Conservation (phyloP, 1,284 basidiomycete genomes). For the Sporisorium exsertum region DNA sequence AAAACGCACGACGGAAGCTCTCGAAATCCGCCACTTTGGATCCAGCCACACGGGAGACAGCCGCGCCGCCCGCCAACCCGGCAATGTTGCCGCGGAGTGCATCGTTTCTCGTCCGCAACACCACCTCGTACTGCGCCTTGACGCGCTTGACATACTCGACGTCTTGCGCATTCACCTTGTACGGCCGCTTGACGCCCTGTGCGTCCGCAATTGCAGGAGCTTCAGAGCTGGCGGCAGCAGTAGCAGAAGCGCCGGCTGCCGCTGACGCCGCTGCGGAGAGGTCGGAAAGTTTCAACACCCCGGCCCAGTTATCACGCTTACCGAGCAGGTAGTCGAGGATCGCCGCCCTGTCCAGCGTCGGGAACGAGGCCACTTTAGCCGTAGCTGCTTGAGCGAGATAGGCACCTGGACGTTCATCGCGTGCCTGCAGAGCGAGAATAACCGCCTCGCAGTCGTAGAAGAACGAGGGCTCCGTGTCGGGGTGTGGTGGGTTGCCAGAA, state of each 20-base stretch:
- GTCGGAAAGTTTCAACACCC: conserved; percentile 37
- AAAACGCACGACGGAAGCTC: conserved; percentile 42
- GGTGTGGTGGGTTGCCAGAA: conserved; percentile 26
- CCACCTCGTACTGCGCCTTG: conserved; percentile 54
- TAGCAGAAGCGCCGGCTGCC: conserved; percentile 6
- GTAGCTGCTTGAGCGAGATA: conserved; percentile 62
- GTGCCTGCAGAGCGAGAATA: conserved; percentile 60
- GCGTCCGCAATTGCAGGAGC: conserved; percentile 23
- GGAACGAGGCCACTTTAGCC: conserved; percentile 56
- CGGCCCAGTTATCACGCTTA: conserved; percentile 56
- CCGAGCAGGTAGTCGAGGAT: conserved; percentile 64
- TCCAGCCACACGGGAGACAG: conserved; percentile 22
- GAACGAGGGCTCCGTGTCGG: conserved; percentile 40
- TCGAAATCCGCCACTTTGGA: conserved; percentile 45
- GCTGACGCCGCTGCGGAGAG: conserved; percentile 19
- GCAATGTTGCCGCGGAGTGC: conserved; percentile 51
- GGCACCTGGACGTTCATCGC: conserved; percentile 58
- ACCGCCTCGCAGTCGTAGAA: conserved; percentile 62
- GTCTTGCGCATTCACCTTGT: conserved; percentile 61
- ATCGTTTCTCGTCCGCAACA: conserved; percentile 59
- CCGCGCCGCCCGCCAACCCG: conserved; percentile 24
- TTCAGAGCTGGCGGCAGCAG: conserved; percentile 8
- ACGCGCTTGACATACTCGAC: conserved; percentile 65
- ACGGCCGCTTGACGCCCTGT: conserved; percentile 51
- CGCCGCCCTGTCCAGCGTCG: conserved; percentile 57